A percentile compares a stretch with the other conserved stretches of the same genome.
Conservation (phyloP, 768 basidiomycete genomes). For the Mycena sanguinolenta region DNA sequence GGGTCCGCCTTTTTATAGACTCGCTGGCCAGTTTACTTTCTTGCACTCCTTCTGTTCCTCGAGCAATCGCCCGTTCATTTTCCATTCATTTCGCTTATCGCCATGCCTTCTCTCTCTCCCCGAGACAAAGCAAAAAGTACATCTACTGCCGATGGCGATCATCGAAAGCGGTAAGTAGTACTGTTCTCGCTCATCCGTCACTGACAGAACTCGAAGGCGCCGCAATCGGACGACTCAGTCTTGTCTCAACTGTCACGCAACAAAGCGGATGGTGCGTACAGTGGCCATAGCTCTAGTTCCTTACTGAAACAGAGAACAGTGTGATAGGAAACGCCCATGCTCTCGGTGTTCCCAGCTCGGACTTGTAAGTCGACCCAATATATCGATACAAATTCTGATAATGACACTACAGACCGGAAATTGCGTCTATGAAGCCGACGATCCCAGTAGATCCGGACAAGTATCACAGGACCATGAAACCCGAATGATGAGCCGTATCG, state of each 20-base stretch:
- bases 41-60: neutral
- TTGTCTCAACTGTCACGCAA: conserved; percentile 68
- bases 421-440: conserved; percentile 75
- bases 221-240: conserved; percentile 67
- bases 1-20: neutral
- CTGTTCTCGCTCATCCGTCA: no score
- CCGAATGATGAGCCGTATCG: conserved; percentile 67
- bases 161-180: conserved; percentile 26
- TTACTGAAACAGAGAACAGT: conserved; percentile 43
- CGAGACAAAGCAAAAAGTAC: conserved; percentile 6
- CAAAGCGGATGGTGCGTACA: conserved; percentile 63
- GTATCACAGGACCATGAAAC: conserved; percentile 58
- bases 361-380: conserved; percentile 3
- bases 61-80: neutral
- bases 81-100: neutral
- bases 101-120: conserved; percentile 13
- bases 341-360: conserved; percentile 36
- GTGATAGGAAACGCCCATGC: conserved; percentile 63
- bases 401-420: conserved; percentile 60
- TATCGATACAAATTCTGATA: neutral
- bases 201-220: conserved; percentile 40
- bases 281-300: neutral
- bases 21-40: neutral
- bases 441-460: conserved; percentile 52
- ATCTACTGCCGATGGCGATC: conserved; percentile 13